Conservation (phyloP, 1,139 yeast genomes). For the Kodamaea derodonti region DNA sequence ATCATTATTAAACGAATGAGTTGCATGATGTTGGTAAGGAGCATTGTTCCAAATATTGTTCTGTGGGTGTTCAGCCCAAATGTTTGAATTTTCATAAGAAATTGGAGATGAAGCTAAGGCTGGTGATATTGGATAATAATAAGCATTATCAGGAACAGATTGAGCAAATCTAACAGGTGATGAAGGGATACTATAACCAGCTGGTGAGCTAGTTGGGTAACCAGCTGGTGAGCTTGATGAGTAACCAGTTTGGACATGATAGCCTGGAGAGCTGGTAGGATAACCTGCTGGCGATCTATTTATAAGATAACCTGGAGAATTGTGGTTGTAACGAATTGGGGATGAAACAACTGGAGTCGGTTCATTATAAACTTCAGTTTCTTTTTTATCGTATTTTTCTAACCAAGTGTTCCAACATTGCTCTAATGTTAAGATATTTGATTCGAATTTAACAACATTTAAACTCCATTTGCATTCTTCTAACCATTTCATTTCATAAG, state of each 20-base stretch:
- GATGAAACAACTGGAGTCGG: slow-evolving; percentile 1
- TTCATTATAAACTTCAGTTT: slow-evolving; percentile 5
- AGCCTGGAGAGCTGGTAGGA: slow-evolving; percentile 18
- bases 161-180: slow-evolving; percentile 19
- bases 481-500: slow-evolving; percentile 75
- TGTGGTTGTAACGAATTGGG: neutral
- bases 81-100: slow-evolving; percentile 9
- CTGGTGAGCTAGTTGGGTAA: slow-evolving; percentile 3
- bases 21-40: slow-evolving; percentile 1
- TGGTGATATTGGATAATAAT: slow-evolving; percentile 1
- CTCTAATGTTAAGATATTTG: slow-evolving; percentile 40
- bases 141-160: neutral
- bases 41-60: slow-evolving; percentile 12
- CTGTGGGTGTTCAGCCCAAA: slow-evolving; percentile 6
- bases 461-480: slow-evolving; percentile 45
- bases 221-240: neutral
- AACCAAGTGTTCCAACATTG: slow-evolving; percentile 49
- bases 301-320: slow-evolving; percentile 8
- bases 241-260: slow-evolving; percentile 8
- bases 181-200: slow-evolving; percentile 19
- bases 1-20: slow-evolving; percentile 7
- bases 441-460: slow-evolving; percentile 41
- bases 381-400: slow-evolving; percentile 24
- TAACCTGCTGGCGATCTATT: slow-evolving; percentile 11
- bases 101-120: slow-evolving; percentile 1